Conservation (phyloP, 306 rosid genomes). For the Trifolium pratense region DNA sequence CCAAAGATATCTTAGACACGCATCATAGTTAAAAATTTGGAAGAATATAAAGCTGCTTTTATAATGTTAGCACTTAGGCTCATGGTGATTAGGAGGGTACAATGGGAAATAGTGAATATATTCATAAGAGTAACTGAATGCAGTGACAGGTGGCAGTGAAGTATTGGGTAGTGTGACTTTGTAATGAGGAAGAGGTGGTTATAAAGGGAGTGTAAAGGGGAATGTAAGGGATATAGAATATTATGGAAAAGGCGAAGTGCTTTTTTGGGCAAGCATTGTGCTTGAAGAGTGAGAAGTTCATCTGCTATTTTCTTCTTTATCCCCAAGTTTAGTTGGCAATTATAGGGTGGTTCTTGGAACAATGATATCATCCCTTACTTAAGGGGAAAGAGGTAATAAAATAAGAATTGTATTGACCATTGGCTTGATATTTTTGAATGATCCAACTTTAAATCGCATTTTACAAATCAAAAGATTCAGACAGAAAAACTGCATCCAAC, state of each 20-base stretch:
- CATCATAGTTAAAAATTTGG: conserved; percentile 12
- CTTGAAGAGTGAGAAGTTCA: not conserved
- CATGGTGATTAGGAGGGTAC: not conserved
- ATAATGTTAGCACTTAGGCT: not conserved
- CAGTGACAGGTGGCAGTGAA: not conserved
- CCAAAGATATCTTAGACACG: not conserved
- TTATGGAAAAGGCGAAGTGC: not conserved
- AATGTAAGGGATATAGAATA: not conserved
- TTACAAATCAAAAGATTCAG: conserved; percentile 17
- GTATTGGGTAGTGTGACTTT: not conserved
- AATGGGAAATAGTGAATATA: not conserved
- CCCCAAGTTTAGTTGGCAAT: conserved; percentile 10
- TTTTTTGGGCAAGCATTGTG: not conserved
- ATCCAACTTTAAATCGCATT: conserved; percentile 12
- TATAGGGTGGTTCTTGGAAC: conserved; percentile 14
- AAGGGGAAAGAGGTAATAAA: conserved; percentile 22
- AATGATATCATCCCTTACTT: not conserved
- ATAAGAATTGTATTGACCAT: conserved; percentile 5
- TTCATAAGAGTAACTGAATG: not conserved
- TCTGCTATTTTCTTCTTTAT: not conserved
- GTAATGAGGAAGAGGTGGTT: not conserved
- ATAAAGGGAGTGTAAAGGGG: not conserved
- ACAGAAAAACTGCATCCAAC: conserved; percentile 11
- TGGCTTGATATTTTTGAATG: conserved; percentile 1
- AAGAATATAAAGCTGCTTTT: conserved; percentile 10